A percentile compares a stretch with the other conserved stretches of the same genome.
Evolutionary conservation across 768 basidiomycete genomes (phyloP).

Genomic region (Agaricus blazei): DNA sequence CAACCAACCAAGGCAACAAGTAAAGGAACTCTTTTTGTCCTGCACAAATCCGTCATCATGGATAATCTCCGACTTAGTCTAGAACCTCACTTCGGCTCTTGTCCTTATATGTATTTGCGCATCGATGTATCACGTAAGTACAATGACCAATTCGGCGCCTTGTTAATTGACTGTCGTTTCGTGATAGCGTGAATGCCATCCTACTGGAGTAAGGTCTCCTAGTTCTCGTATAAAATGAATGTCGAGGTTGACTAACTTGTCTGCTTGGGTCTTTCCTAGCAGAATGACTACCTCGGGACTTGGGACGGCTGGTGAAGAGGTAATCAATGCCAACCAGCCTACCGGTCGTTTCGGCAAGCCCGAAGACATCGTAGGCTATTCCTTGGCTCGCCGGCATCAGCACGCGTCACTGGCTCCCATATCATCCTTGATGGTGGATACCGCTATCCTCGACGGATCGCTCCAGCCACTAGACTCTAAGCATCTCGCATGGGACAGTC

Average conservation of each 20-base stretch:
- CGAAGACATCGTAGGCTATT: conserved; percentile 73
- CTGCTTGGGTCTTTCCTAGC: conserved; percentile 56
- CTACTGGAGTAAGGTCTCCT: conserved; percentile 56
- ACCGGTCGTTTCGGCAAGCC: conserved; percentile 64
- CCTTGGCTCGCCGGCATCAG: conserved; percentile 63
- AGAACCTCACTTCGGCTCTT: conserved; percentile 72
- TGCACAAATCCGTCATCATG: not conserved
- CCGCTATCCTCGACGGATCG: conserved; percentile 24
- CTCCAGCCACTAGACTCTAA: conserved; percentile 30
- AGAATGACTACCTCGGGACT: conserved; percentile 81
- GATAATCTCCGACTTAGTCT: conserved; percentile 34
- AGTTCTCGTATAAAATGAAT: not conserved
- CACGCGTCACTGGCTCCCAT: conserved; percentile 75
- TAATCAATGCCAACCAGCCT: conserved; percentile 51
- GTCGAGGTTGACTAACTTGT: not conserved
- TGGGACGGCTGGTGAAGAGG: conserved; percentile 47
- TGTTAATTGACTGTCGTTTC: not conserved
- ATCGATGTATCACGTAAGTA: conserved; percentile 60
- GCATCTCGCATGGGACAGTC: not conserved
- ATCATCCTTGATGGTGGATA: conserved; percentile 69
- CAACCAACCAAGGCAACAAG: conserved; percentile 81
- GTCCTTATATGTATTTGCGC: conserved; percentile 54
- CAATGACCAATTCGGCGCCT: not conserved
- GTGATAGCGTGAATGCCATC: conserved; percentile 74
- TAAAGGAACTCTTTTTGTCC: conserved; percentile 12